Conservation (phyloP, 192 early-diverging fungal genomes). For the Umbelopsis sp. region DNA sequence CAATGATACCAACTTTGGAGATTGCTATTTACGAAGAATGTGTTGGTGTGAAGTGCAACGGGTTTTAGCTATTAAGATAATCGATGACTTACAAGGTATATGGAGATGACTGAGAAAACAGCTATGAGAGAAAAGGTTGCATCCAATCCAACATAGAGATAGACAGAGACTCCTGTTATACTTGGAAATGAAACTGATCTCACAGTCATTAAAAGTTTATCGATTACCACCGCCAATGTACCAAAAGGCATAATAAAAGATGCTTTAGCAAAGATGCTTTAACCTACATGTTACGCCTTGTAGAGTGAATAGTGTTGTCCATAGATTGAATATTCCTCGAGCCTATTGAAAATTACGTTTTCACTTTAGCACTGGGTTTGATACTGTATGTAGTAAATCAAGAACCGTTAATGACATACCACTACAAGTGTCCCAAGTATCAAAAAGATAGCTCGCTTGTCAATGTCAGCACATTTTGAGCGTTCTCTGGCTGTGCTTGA, state of each 20-base stretch:
- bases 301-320: constrained; percentile 9
- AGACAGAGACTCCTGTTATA: not conserved
- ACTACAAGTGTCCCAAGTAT: not conserved
- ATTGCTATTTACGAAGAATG: not conserved
- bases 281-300: not conserved
- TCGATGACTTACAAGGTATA: not conserved
- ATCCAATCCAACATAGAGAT: not conserved
- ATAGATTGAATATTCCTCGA: not conserved
- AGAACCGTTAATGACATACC: not conserved
- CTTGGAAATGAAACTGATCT: not conserved
- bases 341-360: not conserved
- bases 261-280: not conserved
- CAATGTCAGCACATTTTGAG: not conserved
- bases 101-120: not conserved
- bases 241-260: not conserved
- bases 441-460: not conserved
- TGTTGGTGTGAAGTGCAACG: no score
- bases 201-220: no score
- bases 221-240: no score
- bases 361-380: not conserved
- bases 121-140: not conserved
- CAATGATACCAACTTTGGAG: not conserved
- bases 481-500: not conserved
- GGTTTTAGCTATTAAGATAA: no score
- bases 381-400: no score